Percentiles rank a stretch among this genome's conserved stretches.
Conservation (phyloP, 1,139 yeast species). For the Meyerozyma sp. region DNA sequence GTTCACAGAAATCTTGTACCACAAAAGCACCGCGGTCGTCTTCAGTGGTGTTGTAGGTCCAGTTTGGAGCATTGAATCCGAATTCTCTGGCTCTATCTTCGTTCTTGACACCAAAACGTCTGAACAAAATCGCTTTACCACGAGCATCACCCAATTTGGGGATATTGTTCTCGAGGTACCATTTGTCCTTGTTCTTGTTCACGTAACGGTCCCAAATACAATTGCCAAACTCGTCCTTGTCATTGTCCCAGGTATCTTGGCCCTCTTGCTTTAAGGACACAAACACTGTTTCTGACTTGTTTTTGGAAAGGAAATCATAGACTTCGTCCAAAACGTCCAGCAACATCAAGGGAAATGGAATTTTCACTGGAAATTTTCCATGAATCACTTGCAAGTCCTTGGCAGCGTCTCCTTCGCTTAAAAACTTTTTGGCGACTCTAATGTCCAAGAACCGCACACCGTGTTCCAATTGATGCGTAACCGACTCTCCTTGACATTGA, state of each 20-base stretch:
- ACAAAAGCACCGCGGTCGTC: conserved; percentile 60
- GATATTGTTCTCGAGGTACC: conserved; percentile 55
- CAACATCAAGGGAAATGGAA: conserved; percentile 54
- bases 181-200: conserved; percentile 43
- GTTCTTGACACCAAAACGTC: conserved; percentile 63
- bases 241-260: conserved; percentile 56
- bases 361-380: conserved; percentile 69
- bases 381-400: conserved; percentile 65
- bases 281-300: conserved; percentile 57
- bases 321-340: conserved; percentile 48
- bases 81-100: conserved; percentile 37
- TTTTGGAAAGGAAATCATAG: conserved; percentile 48
- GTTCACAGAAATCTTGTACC: conserved; percentile 75
- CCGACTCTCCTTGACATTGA: conserved; percentile 65
- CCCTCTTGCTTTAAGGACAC: conserved; percentile 78
- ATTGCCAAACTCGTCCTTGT: conserved; percentile 60
- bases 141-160: conserved; percentile 60
- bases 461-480: conserved; percentile 58
- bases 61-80: conserved; percentile 66
- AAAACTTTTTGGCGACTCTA: conserved; percentile 56
- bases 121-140: conserved; percentile 62
- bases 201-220: conserved; percentile 59
- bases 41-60: conserved; percentile 63
- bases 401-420: conserved; percentile 42
- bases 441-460: conserved; percentile 75